Conservation (phyloP, 352 stramenopile genomes). For the Globisporangium rhizosaccharum region DNA sequence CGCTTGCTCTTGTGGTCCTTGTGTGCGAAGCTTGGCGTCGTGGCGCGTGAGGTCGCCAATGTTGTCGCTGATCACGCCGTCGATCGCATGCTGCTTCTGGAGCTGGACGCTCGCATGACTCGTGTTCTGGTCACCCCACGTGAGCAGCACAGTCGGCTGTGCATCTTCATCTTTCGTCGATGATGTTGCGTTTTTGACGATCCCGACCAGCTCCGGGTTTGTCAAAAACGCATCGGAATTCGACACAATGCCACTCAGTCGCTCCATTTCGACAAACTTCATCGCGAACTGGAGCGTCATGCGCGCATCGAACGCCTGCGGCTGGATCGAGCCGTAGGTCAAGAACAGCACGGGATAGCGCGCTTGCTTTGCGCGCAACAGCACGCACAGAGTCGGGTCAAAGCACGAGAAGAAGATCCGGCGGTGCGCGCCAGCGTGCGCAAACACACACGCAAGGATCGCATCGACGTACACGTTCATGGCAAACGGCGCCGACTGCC, state of each 20-base stretch:
- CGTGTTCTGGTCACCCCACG: conserved; percentile 81
- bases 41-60: conserved; percentile 66
- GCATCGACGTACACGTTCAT: conserved; percentile 72
- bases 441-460: conserved; percentile 70
- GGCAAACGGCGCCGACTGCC: conserved; percentile 44
- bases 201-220: conserved; percentile 34
- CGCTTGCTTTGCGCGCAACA: conserved; percentile 62
- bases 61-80: conserved; percentile 82
- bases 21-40: conserved; percentile 26
- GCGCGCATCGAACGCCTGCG: conserved; percentile 39
- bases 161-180: conserved; percentile 1
- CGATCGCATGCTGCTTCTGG: conserved; percentile 62
- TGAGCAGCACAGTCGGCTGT: conserved; percentile 32
- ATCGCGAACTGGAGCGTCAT: conserved; percentile 62
- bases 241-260: conserved; percentile 63
- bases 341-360: conserved; percentile 76
- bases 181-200: conserved; percentile 29
- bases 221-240: conserved; percentile 69
- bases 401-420: conserved; percentile 85
- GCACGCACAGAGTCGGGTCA: conserved; percentile 57
- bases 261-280: conserved; percentile 58
- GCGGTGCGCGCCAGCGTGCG: conserved; percentile 40
- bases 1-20: no score
- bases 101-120: conserved; percentile 59
- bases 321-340: conserved; percentile 53